Percentiles rank a stretch among this genome's conserved stretches.
These are phyloP conservation scores for Melanogaster broomeanus DNA, from an alignment of 768 basidiomycete genomes.

Conservation along the genomic window DNA sequence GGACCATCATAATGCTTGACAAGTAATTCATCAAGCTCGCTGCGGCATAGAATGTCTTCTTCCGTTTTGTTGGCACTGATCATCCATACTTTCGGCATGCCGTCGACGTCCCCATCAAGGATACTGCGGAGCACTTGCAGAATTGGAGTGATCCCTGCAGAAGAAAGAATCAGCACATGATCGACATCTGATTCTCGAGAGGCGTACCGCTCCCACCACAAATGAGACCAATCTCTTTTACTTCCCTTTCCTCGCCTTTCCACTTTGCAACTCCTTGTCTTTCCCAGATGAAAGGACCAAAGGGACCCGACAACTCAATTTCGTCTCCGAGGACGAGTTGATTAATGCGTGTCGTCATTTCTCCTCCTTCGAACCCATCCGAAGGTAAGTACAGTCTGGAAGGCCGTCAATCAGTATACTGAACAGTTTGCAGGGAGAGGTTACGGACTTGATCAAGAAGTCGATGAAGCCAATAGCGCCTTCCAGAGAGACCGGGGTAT, in stretches of 20 bases:
- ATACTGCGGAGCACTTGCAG: slow-evolving; percentile 54
- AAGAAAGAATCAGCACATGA: not conserved
- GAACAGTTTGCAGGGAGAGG: not conserved
- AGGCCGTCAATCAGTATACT: slow-evolving; percentile 5
- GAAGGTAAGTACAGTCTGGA: slow-evolving; percentile 46
- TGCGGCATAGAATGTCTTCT: slow-evolving; percentile 51
- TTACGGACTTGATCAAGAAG: slow-evolving; percentile 50
- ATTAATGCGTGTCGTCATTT: slow-evolving; percentile 50
- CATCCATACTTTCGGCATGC: slow-evolving; percentile 44
- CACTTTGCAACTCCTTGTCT: slow-evolving; percentile 41
- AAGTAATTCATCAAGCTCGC: slow-evolving; percentile 46
- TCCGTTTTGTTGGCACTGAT: slow-evolving; percentile 49
- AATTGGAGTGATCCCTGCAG: slow-evolving; percentile 54
- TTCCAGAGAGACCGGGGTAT: slow-evolving; percentile 55
- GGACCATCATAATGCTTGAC: slow-evolving; percentile 25
- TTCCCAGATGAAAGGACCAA: slow-evolving; percentile 57
- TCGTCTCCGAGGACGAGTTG: slow-evolving; percentile 49
- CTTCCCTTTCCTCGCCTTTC: slow-evolving; percentile 34
- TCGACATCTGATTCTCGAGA: not conserved
- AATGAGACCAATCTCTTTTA: slow-evolving; percentile 51
- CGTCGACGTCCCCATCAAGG: slow-evolving; percentile 39
- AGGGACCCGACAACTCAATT: slow-evolving; percentile 60
- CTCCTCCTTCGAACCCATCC: slow-evolving; percentile 43
- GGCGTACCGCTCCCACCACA: slow-evolving; percentile 56
- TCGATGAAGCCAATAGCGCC: slow-evolving; percentile 49